Evolutionary conservation across 225 moss, liverwort and hornwort species (phyloP), one percentile per base, ranked within the genome.

Genomic region (Straminergon stramineum): DNA sequence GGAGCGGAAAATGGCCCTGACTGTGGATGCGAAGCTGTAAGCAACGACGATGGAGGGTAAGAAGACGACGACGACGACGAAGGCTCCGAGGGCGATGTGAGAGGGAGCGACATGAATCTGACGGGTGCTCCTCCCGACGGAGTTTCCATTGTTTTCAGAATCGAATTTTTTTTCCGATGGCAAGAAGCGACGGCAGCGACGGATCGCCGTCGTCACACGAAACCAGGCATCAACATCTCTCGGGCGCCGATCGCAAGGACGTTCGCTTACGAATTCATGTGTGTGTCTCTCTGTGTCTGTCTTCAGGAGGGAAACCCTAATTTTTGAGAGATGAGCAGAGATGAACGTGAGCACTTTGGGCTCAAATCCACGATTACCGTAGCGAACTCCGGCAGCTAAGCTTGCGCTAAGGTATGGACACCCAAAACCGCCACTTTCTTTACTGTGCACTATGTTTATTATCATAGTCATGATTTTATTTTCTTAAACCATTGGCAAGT

Each of bases 61-160:
- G 67, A 87, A 45, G 90, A 85, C 22, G 82, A 82, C 20, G 89
- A 78, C 3, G 78, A 84, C 31, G 90, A 85, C 41, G 88, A 83
- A 48, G 73, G 73, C 76, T 84, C 76, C 76, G 65, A 75, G 18
- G 95, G 95, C 17, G 87, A 87, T 28, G 94, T 91, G 57, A 92
- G 90, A 22, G 95, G 94, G 66, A 96, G 90, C 60, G 91, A 90
- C 52, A 95, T 92, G 26, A 95, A 94, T 15, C 90, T 82, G 41
- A 31, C 63, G 18, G 88, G 75, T 67, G 71, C 63, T 55, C 63
- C 79, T 70, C 79, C 87, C 43, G 83, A 60, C 74, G 88, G 53
- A 30, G 64, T 65, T 74, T 88, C 91, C 90, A 66, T 90, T 19
- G 86, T 27, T 71, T 35, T 52, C 66, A 11, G 6, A 51, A 88